Evolutionary conservation across 2,329 filamentous ascomycete species (phyloP), one percentile per base, ranked within the genome.

Genomic region (Pseudogymnoascus sp.): DNA sequence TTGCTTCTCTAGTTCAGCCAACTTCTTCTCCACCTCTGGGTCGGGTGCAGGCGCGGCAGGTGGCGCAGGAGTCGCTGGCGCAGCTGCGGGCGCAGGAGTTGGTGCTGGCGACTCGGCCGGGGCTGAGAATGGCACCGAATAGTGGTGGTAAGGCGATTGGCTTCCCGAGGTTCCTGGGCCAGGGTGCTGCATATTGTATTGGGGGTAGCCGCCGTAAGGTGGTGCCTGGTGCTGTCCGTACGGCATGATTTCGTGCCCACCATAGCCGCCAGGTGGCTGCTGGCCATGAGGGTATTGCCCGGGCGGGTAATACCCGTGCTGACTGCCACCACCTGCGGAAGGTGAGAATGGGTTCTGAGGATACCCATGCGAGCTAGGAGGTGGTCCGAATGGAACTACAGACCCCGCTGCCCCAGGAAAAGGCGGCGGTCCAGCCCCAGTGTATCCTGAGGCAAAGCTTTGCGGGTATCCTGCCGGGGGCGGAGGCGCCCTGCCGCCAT

Each of bases 281-380:
- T 54, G 58, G 4, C 64, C 63, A 63, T 68, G 59, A 58, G 67
- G 62, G 63, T 65, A 69, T 63, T 60, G 72, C 66, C 73, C 67
- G 60, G 70, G 66, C 63, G 57, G 57, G 11, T 37, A 58, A 28
- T 58, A 58, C 6, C 57, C 57, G 12, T 58, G 57, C 33, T 54
- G 47, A 6, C 9, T 37, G 7, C n/a, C 57, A 1, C 33, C 57
- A n/a, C 65, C 54, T 67, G 66, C 22, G 67, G 66, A 22, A 64
- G 62, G 70, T 35, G 69, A 66, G 61, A 72, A 72, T 12, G 70
- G 70, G 59, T 71, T 71, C 6, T 62, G 60, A 4, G 62, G 63
- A 50, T 67, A 67, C 60, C 67, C 66, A 14, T 63, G 64, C 60
- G 67, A 71, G 14, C 63, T 65, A 20, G 62, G 65, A 38, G 57